These are phyloP conservation scores for Microcos paniculata DNA, from an alignment of 345 rosid genomes.

Conservation along the genomic window DNA sequence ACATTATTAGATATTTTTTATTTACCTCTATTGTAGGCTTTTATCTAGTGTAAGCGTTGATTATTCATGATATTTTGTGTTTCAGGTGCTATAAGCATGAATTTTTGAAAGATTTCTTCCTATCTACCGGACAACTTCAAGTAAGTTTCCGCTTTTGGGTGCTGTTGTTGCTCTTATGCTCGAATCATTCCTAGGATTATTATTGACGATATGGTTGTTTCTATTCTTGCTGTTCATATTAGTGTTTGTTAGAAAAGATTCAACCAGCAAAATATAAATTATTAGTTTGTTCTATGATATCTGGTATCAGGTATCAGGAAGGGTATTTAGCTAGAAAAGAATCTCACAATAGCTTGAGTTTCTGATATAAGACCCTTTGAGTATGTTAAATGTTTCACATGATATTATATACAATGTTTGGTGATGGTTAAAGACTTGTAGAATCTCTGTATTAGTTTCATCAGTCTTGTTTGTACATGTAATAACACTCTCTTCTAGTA, in stretches of 20 bases:
- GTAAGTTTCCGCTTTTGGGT: conserved; percentile 45
- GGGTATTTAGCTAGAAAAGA: neutral
- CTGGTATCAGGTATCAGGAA: neutral
- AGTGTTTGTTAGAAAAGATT: neutral
- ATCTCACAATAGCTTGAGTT: neutral
- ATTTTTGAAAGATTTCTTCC: conserved; percentile 90
- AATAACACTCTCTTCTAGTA: too few species aligned
- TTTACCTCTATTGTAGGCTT: too few species aligned
- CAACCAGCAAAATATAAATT: neutral
- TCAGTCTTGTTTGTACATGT: neutral
- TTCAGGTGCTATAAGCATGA: conserved; percentile 84
- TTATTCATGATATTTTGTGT: conserved; percentile 16
- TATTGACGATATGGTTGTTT: neutral
- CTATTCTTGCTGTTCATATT: neutral
- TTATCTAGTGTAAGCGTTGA: neutral
- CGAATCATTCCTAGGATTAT: neutral
- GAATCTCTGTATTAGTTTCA: neutral
- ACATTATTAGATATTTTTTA: too few species aligned
- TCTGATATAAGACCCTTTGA: neutral
- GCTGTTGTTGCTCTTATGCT: conserved; percentile 2
- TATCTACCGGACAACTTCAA: conserved; percentile 87
- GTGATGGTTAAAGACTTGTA: neutral
- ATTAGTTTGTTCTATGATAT: neutral
- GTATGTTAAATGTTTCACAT: neutral
- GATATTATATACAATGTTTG: neutral